Evolutionary conservation across 805 yeast genomes (phyloP).

Genomic region (Barnettozyma californica): DNA sequence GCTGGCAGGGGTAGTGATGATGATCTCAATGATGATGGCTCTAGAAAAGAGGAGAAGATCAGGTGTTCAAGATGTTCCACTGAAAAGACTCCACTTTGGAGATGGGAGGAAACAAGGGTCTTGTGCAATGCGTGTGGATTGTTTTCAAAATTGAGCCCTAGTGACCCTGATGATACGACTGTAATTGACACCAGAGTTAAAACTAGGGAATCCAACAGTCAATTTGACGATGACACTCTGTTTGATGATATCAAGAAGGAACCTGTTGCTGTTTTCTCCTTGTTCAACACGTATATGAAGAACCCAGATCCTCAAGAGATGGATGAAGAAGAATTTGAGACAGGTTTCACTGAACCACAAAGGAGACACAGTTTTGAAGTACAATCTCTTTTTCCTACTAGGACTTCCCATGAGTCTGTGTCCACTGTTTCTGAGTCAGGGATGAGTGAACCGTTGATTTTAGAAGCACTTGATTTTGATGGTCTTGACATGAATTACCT

Average conservation of each 20-base stretch:
- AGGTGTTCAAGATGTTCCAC: slow-evolving; percentile 1
- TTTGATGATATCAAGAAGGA: background rate
- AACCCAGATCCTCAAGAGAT: background rate
- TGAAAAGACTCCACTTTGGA: background rate
- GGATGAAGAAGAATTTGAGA: background rate
- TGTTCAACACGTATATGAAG: background rate
- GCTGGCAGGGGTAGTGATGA: background rate
- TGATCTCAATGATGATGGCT: background rate
- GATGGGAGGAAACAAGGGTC: background rate
- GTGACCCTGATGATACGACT: background rate
- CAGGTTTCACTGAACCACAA: background rate
- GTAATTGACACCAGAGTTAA: background rate
- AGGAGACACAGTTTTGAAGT: background rate
- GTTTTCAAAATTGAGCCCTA: background rate
- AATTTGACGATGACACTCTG: background rate
- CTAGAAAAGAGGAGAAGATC: background rate
- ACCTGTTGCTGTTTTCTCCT: background rate
- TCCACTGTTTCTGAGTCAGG: background rate
- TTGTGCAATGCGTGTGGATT: slow-evolving; percentile 1
- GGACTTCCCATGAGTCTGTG: background rate
- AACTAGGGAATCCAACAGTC: background rate
- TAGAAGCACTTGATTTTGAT: background rate
- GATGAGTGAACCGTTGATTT: background rate
- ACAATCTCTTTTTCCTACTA: background rate
- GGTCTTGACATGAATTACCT: background rate